Evolutionary conservation across 352 stramenopile species (phyloP).

Genomic region (Phytophthora citrophthora): DNA sequence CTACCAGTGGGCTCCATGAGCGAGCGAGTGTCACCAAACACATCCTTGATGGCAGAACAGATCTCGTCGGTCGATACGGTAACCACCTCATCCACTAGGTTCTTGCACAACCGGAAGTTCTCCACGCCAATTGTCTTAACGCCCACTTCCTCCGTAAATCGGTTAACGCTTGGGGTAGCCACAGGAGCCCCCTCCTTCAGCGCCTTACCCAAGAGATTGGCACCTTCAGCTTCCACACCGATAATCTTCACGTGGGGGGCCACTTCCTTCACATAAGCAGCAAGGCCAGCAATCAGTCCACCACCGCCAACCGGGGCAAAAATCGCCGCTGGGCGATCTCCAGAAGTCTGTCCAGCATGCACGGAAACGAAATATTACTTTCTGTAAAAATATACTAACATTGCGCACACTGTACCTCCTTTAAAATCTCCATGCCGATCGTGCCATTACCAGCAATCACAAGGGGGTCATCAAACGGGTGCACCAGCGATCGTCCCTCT

Average conservation of each 20-base stretch:
- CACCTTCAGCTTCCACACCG: slow-evolving; percentile 96
- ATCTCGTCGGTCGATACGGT: slow-evolving; percentile 97
- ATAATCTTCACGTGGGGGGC: slow-evolving; percentile 94
- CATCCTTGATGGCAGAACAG: slow-evolving; percentile 92
- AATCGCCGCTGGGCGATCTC: slow-evolving; percentile 93
- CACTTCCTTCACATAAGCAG: slow-evolving; percentile 90
- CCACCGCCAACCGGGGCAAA: slow-evolving; percentile 98
- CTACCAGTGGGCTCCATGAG: slow-evolving; percentile 93
- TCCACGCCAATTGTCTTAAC: slow-evolving; percentile 94
- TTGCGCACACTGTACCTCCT: slow-evolving; percentile 48
- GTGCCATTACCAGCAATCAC: slow-evolving; percentile 98
- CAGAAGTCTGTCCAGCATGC: slow-evolving; percentile 59
- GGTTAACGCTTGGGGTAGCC: slow-evolving; percentile 91
- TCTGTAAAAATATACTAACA: too few relatives aligned
- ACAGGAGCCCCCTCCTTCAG: slow-evolving; percentile 86
- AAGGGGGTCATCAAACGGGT: slow-evolving; percentile 97
- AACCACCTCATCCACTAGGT: slow-evolving; percentile 97
- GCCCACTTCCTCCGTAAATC: slow-evolving; percentile 98
- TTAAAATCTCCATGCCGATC: slow-evolving; percentile 94
- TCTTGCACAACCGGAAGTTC: slow-evolving; percentile 95
- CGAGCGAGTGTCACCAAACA: slow-evolving; percentile 94
- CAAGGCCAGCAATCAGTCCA: slow-evolving; percentile 96
- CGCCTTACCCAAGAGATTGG: slow-evolving; percentile 94
- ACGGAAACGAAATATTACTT: slow-evolving; percentile 5
- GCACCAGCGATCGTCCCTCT: slow-evolving; percentile 95